A percentile compares a stretch with the other conserved stretches of the same genome.
Conservation (phyloP, 2,329 filamentous ascomycete species). For the Ophiostoma sp. region DNA sequence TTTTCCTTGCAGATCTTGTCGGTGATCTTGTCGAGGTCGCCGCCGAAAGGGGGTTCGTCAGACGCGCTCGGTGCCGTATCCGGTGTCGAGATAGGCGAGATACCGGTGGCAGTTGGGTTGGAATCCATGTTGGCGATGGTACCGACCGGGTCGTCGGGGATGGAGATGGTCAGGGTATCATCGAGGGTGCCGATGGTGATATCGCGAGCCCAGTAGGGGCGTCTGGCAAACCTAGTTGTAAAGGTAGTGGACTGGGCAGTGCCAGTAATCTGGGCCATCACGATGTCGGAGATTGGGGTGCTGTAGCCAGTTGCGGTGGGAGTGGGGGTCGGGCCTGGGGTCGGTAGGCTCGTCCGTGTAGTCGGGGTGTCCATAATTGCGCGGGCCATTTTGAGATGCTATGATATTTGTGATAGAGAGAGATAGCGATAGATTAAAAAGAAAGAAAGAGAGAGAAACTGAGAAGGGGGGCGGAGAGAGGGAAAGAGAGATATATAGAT, state of each 20-base stretch:
- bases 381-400: not conserved
- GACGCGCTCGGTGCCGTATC: not conserved
- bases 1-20: not conserved
- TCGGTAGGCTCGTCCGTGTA: not conserved
- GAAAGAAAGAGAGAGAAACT: not conserved
- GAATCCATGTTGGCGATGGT: not conserved
- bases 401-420: not conserved
- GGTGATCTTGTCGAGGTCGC: slow-evolving; percentile 12
- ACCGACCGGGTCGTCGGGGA: not conserved
- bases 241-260: not conserved
- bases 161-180: not conserved
- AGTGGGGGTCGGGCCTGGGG: not conserved
- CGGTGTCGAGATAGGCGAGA: not conserved
- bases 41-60: not conserved
- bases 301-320: not conserved
- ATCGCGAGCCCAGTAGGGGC: not conserved
- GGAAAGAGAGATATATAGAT: too few relatives aligned
- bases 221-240: not conserved
- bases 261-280: not conserved
- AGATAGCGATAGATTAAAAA: not conserved
- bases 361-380: not conserved
- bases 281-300: not conserved
- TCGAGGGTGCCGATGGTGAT: slow-evolving; percentile 4
- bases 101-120: not conserved
- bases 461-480: too few relatives aligned